Evolutionary conservation across 306 rosid species (phyloP).

Genomic region (Castanea crenata): DNA sequence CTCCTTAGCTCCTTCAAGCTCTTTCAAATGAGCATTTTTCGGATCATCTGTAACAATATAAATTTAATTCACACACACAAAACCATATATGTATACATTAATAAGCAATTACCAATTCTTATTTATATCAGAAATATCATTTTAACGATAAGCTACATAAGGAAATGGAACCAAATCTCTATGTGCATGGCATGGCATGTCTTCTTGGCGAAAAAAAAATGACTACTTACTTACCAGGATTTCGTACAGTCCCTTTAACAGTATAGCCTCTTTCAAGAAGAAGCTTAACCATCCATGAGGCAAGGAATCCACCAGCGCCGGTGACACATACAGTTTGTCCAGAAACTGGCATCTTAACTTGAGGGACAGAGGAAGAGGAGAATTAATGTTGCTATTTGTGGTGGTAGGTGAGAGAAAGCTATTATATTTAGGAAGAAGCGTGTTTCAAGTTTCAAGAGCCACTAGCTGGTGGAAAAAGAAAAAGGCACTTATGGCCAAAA

Average conservation of each 20-base stretch:
- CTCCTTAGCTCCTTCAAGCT: conserved; percentile 75
- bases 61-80: background rate
- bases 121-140: background rate
- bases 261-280: conserved; percentile 70
- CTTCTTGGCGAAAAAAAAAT: no score
- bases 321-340: conserved; percentile 78
- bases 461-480: background rate
- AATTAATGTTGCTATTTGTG: background rate
- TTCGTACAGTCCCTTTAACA: conserved; percentile 81
- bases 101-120: background rate
- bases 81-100: background rate
- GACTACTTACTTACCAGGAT: conserved; percentile 50
- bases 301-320: conserved; percentile 96
- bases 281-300: conserved; percentile 84
- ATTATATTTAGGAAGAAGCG: no score
- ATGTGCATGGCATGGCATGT: no score
- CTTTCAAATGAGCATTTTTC: conserved; percentile 73
- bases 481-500: background rate
- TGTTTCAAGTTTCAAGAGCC: no score
- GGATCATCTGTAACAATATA: conserved; percentile 48
- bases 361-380: background rate
- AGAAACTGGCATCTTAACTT: conserved; percentile 42
- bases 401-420: background rate
- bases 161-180: background rate
- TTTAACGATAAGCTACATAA: background rate